Conservation (phyloP, 2,329 filamentous ascomycete species). For the Ophiostoma tasmaniense region DNA sequence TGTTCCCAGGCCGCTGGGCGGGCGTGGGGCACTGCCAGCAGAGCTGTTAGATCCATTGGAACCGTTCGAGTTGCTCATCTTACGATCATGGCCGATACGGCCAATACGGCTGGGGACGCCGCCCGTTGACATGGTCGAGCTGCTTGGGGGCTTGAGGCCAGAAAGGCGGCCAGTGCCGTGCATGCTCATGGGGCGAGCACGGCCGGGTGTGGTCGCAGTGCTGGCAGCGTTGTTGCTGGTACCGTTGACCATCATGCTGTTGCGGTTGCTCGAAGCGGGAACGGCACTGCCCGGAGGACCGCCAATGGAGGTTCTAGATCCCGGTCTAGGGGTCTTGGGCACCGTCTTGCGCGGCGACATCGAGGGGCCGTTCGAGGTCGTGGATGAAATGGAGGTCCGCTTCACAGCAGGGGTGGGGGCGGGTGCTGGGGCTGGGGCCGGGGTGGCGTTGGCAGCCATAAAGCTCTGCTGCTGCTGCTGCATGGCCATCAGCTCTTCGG, state of each 20-base stretch:
- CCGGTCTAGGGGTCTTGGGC: slow-evolving; percentile 16
- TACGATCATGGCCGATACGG: slow-evolving; percentile 37
- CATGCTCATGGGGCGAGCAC: slow-evolving; percentile 21
- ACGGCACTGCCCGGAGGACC: slow-evolving; percentile 13
- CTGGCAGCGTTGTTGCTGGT: slow-evolving; percentile 4
- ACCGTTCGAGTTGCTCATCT: slow-evolving; percentile 28
- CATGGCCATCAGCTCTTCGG: slow-evolving; percentile 76
- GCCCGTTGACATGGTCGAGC: slow-evolving; percentile 25
- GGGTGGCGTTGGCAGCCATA: slow-evolving; percentile 8
- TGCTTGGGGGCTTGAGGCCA: slow-evolving; percentile 53
- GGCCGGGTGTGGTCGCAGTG: slow-evolving; percentile 21
- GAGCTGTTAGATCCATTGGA: slow-evolving; percentile 19
- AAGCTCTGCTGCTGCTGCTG: slow-evolving; percentile 45
- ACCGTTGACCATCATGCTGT: slow-evolving; percentile 20
- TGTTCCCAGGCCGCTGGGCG: slow-evolving; percentile 38
- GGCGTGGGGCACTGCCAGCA: slow-evolving; percentile 37
- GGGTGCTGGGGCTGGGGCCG: neutral
- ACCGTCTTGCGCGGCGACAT: slow-evolving; percentile 14
- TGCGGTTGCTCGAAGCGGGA: slow-evolving; percentile 16
- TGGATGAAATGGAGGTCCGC: neutral
- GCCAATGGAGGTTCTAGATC: slow-evolving; percentile 16
- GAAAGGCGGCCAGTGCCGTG: slow-evolving; percentile 28
- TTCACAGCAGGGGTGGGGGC: neutral
- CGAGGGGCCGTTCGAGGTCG: neutral
- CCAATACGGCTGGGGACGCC: slow-evolving; percentile 41